Conservation (phyloP, 345 rosid genomes). For the Viola odorata region DNA sequence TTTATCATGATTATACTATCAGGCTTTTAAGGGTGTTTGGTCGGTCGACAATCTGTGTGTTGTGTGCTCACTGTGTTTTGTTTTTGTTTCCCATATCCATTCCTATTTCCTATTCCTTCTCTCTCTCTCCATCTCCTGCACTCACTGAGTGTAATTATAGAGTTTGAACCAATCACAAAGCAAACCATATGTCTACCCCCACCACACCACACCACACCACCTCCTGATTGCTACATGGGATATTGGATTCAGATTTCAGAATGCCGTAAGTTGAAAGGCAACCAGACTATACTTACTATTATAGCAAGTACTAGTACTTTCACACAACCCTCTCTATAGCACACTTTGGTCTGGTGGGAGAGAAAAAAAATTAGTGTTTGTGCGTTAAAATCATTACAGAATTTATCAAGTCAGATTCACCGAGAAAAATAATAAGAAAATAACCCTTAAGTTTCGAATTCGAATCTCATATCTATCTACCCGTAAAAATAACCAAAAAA, state of each 20-base stretch:
- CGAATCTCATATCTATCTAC: no score
- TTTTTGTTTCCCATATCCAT: slow-evolving; percentile 40
- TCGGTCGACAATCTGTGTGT: slow-evolving; percentile 94
- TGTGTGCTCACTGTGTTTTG: slow-evolving; percentile 56
- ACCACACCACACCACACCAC: background rate
- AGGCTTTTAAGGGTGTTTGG: slow-evolving; percentile 72
- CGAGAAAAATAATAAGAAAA: slow-evolving; percentile 21
- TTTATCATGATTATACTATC: slow-evolving; percentile 68
- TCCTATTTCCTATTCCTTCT: slow-evolving; percentile 13
- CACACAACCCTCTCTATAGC: slow-evolving; percentile 26
- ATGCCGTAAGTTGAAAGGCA: slow-evolving; percentile 83
- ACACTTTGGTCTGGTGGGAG: slow-evolving; percentile 18
- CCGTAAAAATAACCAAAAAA: no score
- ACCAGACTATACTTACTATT: slow-evolving; percentile 30
- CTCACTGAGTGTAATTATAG: slow-evolving; percentile 40
- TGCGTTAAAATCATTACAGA: slow-evolving; percentile 9
- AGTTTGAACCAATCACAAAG: slow-evolving; percentile 38
- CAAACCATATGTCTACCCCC: slow-evolving; percentile 8
- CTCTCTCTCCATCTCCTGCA: slow-evolving; percentile 13
- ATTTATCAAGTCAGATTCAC: background rate
- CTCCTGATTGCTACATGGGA: slow-evolving; percentile 45
- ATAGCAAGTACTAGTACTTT: slow-evolving; percentile 24
- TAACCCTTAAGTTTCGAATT: no score
- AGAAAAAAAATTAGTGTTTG: background rate
- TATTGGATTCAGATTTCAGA: slow-evolving; percentile 29